Evolutionary conservation across 2,329 filamentous ascomycete species (phyloP).

Genomic region (Colletotrichum neosansevieriae): DNA sequence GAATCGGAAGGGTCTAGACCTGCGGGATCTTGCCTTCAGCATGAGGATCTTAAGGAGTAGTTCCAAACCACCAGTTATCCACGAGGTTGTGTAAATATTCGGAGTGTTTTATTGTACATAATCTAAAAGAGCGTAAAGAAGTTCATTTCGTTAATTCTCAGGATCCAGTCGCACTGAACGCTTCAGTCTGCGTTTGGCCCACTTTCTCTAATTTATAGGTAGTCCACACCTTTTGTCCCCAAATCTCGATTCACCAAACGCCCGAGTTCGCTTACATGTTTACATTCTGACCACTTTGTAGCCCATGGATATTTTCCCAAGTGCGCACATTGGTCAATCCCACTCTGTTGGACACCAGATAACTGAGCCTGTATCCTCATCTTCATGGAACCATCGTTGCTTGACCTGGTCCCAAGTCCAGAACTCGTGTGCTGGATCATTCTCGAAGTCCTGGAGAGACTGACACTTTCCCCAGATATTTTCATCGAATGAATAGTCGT

Average conservation of each 20-base stretch:
- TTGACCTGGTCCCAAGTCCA: constrained; percentile 10
- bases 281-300: neutral
- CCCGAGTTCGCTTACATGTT: no score
- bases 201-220: no score
- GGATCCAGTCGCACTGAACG: no score
- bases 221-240: no score
- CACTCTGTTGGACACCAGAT: constrained; percentile 13
- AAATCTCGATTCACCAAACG: no score
- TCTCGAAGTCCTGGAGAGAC: neutral
- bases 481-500: neutral
- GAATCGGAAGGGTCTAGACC: neutral
- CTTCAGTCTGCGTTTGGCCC: no score
- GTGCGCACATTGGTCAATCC: neutral
- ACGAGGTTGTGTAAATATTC: no score
- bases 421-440: constrained; percentile 23
- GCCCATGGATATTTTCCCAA: neutral
- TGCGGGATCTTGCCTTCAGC: neutral
- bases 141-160: no score
- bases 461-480: neutral
- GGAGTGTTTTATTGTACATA: no score
- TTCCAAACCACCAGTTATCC: no score
- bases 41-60: neutral
- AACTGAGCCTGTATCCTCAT: neutral
- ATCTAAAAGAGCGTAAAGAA: no score
- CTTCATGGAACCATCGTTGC: constrained; percentile 9